phyloP scores from a whole-genome alignment of 306 rosid genomes.

The Chamaecrista fasciculata region DNA sequence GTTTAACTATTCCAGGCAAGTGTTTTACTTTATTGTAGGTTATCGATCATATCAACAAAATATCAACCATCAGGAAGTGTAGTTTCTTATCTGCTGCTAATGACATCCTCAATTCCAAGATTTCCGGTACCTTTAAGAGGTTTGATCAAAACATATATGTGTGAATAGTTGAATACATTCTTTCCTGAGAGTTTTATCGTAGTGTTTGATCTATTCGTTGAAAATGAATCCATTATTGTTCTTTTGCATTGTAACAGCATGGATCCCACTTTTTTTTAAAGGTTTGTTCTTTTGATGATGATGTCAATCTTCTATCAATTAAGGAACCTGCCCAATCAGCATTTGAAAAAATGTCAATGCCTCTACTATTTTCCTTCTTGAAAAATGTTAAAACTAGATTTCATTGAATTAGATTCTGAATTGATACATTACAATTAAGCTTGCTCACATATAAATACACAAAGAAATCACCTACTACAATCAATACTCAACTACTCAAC shows the following conservation, averaged over 20 bases:
- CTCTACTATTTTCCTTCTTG: too few relatives aligned
- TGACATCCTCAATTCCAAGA: constrained; percentile 79
- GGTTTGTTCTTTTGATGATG: background rate
- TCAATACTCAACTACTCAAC: too few relatives aligned
- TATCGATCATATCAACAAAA: constrained; percentile 74
- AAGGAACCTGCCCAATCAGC: too few relatives aligned
- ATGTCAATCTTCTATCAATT: too few relatives aligned
- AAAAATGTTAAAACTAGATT: too few relatives aligned
- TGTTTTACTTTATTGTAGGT: constrained; percentile 51
- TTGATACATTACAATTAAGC: too few relatives aligned
- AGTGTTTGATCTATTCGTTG: constrained; percentile 11
- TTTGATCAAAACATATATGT: constrained; percentile 21
- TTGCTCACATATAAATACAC: too few relatives aligned
- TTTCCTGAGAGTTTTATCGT: background rate
- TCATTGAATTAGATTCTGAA: too few relatives aligned
- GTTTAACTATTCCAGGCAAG: constrained; percentile 1
- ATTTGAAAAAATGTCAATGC: too few relatives aligned
- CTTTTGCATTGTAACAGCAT: background rate
- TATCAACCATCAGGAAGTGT: constrained; percentile 71
- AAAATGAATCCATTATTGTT: background rate
- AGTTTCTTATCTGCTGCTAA: constrained; percentile 71
- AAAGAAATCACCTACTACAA: too few relatives aligned
- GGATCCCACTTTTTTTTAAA: background rate
- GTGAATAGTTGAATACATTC: too few relatives aligned
- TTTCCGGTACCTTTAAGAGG: constrained; percentile 95